Conservation (phyloP, 2,329 filamentous ascomycete species). For the Fusarium xylarioides region DNA sequence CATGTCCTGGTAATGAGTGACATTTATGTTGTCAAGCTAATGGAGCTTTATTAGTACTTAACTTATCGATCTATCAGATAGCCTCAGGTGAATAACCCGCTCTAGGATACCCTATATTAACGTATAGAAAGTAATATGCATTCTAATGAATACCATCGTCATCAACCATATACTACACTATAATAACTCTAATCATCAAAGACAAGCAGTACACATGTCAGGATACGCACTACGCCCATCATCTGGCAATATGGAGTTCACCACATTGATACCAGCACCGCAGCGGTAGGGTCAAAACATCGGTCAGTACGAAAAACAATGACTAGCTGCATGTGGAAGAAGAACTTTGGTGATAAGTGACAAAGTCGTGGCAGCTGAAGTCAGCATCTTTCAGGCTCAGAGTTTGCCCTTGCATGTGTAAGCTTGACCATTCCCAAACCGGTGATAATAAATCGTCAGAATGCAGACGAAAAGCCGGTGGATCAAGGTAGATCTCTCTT, state of each 20-base stretch:
- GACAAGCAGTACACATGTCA: neutral
- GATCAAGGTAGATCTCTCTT: neutral
- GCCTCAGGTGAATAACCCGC: neutral
- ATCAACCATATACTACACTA: neutral
- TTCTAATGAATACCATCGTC: neutral
- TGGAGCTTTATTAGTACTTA: neutral
- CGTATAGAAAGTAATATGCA: neutral
- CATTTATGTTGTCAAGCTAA: neutral
- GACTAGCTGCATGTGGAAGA: conserved; percentile 3
- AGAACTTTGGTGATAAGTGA: conserved; percentile 16
- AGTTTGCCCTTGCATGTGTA: neutral
- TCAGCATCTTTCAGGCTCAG: neutral
- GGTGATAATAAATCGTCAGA: neutral
- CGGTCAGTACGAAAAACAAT: neutral
- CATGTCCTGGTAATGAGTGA: neutral
- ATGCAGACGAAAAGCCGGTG: neutral
- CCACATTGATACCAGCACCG: neutral
- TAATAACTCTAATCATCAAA: neutral
- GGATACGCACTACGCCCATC: neutral
- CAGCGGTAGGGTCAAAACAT: neutral
- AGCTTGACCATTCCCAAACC: neutral
- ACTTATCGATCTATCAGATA: too few relatives aligned
- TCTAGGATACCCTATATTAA: neutral
- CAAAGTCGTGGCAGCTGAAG: neutral
- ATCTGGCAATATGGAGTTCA: neutral